phyloP scores from a whole-genome alignment of 2,329 filamentous ascomycete genomes.

The Trichophyton mentagrophytes region DNA sequence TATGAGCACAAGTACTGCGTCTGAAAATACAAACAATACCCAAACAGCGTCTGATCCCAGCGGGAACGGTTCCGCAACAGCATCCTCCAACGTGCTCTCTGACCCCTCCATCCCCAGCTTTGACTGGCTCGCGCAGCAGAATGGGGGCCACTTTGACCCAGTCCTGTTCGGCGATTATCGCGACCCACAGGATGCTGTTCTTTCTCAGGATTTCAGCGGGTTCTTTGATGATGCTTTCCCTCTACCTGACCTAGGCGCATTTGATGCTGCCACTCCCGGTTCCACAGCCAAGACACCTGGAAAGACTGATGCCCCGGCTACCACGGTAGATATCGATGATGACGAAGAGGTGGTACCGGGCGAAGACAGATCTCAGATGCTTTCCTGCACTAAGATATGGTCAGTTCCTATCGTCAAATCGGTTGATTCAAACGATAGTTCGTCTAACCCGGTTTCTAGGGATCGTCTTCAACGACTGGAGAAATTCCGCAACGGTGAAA shows the following conservation, averaged over 20 bases:
- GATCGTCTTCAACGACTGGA: constrained; percentile 78
- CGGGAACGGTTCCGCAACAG: constrained; percentile 8
- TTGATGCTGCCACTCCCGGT: constrained; percentile 24
- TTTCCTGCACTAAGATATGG: constrained; percentile 90
- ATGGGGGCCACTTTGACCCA: constrained; percentile 77
- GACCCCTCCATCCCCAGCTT: constrained; percentile 19
- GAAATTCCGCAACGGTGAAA: constrained; percentile 77
- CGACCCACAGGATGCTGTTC: constrained; percentile 71
- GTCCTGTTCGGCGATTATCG: constrained; percentile 85
- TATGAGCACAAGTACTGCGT: neutral
- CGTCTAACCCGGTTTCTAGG: constrained; percentile 40
- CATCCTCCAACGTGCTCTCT: neutral
- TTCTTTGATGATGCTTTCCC: constrained; percentile 69
- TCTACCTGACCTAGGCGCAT: constrained; percentile 57
- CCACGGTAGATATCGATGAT: constrained; percentile 50
- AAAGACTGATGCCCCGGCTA: constrained; percentile 67
- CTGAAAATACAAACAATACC: constrained; percentile 1
- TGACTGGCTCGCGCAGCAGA: constrained; percentile 67
- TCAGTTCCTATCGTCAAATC: constrained; percentile 37
- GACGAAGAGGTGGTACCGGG: constrained; percentile 58
- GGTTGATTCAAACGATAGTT: neutral
- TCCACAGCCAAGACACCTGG: constrained; percentile 13
- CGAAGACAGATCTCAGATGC: constrained; percentile 48
- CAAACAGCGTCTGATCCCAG: neutral
- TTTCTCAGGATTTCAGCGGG: constrained; percentile 59